Percentiles rank a stretch among this genome's conserved stretches.
Evolutionary conservation across 2,329 filamentous ascomycete species (phyloP).

Genomic region (Monascus ruber): DNA sequence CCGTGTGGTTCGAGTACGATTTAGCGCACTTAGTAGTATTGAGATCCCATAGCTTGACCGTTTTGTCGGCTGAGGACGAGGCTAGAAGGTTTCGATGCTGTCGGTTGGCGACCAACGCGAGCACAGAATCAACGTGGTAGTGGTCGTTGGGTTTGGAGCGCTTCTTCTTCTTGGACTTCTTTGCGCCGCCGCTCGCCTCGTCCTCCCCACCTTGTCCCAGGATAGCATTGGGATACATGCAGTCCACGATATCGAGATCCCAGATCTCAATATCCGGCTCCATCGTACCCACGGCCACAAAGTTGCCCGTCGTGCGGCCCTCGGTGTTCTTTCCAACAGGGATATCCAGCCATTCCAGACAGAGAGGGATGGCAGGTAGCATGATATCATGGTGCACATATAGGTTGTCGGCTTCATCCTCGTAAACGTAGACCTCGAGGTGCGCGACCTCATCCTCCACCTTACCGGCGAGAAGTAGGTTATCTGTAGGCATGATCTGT

Average conservation of each 20-base stretch:
- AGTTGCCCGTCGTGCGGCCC: conserved; percentile 66
- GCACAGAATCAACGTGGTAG: conserved; percentile 88
- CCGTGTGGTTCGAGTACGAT: conserved; percentile 89
- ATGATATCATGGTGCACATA: conserved; percentile 99
- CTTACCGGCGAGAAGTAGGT: conserved; percentile 81
- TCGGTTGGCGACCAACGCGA: conserved; percentile 83
- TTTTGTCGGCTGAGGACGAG: conserved; percentile 91
- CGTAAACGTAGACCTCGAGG: conserved; percentile 94
- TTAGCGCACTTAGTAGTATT: conserved; percentile 87
- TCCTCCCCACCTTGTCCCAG: conserved; percentile 60
- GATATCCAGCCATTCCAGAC: conserved; percentile 89
- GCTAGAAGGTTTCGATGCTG: conserved; percentile 90
- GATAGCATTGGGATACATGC: conserved; percentile 96
- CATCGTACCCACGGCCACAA: conserved; percentile 91
- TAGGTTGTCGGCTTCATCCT: conserved; percentile 87
- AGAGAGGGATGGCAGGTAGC: conserved; percentile 91
- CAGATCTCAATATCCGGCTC: conserved; percentile 98
- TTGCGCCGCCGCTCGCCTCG: conserved; percentile 33
- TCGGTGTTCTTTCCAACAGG: conserved; percentile 64
- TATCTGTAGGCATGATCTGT: conserved; percentile 85
- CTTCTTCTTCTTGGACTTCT: conserved; percentile 78
- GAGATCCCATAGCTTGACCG: conserved; percentile 95
- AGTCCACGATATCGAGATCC: conserved; percentile 91
- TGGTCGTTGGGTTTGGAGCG: conserved; percentile 80
- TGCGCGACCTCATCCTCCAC: conserved; percentile 96